Percentiles rank a stretch among this genome's conserved stretches.
These are phyloP conservation scores for Pleoardoris graminearum DNA, from an alignment of 2,329 filamentous ascomycete species.

Conservation along the genomic window DNA sequence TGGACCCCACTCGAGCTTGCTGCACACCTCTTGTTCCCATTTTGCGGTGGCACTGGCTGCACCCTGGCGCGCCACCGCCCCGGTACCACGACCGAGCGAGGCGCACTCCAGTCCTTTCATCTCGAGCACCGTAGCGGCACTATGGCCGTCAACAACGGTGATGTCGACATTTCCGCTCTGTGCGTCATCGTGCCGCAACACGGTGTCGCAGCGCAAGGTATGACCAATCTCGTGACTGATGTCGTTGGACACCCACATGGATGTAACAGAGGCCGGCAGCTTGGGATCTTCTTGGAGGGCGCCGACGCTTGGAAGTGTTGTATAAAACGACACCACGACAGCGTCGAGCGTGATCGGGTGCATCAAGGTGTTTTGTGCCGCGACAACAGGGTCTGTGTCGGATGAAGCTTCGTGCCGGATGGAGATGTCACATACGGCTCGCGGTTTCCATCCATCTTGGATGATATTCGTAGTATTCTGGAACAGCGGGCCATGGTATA, in stretches of 20 bases:
- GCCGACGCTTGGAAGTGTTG: not conserved
- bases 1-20: not conserved
- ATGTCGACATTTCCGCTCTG: not conserved
- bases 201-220: not conserved
- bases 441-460: not conserved
- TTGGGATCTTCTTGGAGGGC: not conserved
- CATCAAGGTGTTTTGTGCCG: not conserved
- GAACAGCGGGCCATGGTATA: conserved; percentile 17
- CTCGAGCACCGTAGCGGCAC: not conserved
- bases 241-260: not conserved
- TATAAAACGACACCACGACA: conserved; percentile 1
- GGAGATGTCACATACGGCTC: not conserved
- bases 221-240: not conserved
- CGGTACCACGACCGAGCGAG: not conserved
- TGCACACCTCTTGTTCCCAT: not conserved
- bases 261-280: not conserved
- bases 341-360: conserved; percentile 11
- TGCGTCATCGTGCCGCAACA: not conserved
- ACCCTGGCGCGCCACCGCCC: not conserved
- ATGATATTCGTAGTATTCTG: conserved; percentile 10
- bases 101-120: not conserved
- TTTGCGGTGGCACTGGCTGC: not conserved
- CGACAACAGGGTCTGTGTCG: not conserved
- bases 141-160: not conserved
- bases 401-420: not conserved